Percentiles rank a stretch among this genome's conserved stretches.
phyloP scores from a whole-genome alignment of 2,329 filamentous ascomycete genomes.

The Ascochyta koolunga region DNA sequence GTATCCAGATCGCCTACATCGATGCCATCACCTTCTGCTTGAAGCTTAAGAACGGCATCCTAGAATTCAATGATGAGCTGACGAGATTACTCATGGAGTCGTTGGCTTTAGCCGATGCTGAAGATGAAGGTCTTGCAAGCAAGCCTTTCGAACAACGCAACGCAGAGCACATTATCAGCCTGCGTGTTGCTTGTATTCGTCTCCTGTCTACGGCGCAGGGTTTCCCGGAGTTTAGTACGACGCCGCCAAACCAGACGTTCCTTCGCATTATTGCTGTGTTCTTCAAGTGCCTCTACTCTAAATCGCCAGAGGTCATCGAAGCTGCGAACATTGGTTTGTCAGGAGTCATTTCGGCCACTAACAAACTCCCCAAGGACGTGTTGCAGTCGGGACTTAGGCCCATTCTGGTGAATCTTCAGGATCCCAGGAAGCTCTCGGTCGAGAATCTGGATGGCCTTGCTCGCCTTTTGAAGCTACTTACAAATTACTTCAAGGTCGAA shows the following conservation, averaged over 20 bases:
- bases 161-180: conserved; percentile 89
- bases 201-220: conserved; percentile 92
- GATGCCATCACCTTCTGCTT: conserved; percentile 97
- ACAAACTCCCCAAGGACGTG: conserved; percentile 92
- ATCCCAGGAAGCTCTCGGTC: conserved; percentile 86
- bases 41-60: conserved; percentile 83
- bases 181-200: conserved; percentile 91
- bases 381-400: conserved; percentile 92
- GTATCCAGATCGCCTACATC: conserved; percentile 96
- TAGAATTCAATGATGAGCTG: conserved; percentile 89
- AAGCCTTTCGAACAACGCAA: conserved; percentile 91
- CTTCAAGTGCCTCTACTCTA: conserved; percentile 96
- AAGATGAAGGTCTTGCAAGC: conserved; percentile 86
- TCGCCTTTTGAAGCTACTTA: conserved; percentile 85
- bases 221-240: conserved; percentile 87
- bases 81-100: conserved; percentile 93
- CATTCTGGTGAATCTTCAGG: conserved; percentile 94
- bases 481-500: conserved; percentile 99
- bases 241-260: conserved; percentile 68
- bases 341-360: conserved; percentile 83
- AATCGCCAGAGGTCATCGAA: conserved; percentile 88
- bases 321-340: conserved; percentile 91
- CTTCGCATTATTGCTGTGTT: conserved; percentile 84
- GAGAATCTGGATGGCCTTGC: conserved; percentile 91
- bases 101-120: conserved; percentile 89